Evolutionary conservation across 495 filamentous ascomycete species (phyloP), one percentile per base, ranked within the genome.

Genomic region (Penicillium fimorum): DNA sequence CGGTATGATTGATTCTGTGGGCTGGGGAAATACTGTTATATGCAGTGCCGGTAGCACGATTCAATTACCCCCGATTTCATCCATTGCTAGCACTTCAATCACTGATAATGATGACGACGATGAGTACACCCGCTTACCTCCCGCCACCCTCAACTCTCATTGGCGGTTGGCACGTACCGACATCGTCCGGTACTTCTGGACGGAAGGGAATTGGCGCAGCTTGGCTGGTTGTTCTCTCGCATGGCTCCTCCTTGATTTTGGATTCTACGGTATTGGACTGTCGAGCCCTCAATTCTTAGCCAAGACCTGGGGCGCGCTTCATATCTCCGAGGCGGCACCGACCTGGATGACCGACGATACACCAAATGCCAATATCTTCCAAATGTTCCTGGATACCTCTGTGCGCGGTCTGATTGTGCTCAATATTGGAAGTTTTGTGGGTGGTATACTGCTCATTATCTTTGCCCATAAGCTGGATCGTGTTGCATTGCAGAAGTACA

Each of bases 201-300:
- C 52, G 0, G 75, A 82, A 50, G 77, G 79, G 6, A 82, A 83
- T 61, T 81, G 79, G 78, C 71, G 71, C 37, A 74, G 75, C 18
- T 68, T 85, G 8, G 68, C 71, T 4, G 82, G 74, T 8, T 82
- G 80, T 1, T 76, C 75, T 0, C 30, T 77, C 13, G 65, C 66
- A 10, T 85, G 81, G 82, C 66, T 82, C 10, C 58, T 82, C 0
- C 65, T 85, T 15, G 81, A 85, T 45, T 79, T 83, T 43, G 78
- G 74, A 3, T 85, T 83, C 61, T 85, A 82, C 59, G 79, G 80
- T 6, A 76, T 85, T 32, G 77, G 78, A 11, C 65, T 85, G 7
- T 80, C 76, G 5, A 77, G 69, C 47, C 71, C 67, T 4, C 75
- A 75, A 47, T 73, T 68, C 40, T 63, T 77, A 20, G 70, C 72